Conservation (phyloP, 345 rosid species). For the Eutrema yunnanense region DNA sequence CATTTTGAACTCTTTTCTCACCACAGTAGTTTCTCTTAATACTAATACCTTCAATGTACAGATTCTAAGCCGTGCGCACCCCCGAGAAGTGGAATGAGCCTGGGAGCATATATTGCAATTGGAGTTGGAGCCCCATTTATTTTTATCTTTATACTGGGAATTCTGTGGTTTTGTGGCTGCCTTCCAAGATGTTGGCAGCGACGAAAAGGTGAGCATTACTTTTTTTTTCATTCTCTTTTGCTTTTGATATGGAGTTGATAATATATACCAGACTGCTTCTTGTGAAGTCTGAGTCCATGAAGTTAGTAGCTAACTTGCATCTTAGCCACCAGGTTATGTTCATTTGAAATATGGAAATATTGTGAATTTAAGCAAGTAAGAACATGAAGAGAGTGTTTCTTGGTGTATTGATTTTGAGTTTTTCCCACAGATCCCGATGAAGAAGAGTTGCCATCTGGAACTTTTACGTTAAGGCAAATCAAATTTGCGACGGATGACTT, state of each 20-base stretch:
- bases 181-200: slow-evolving; percentile 9
- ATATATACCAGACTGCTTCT: not conserved
- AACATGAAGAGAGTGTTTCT: not conserved
- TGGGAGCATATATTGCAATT: slow-evolving; percentile 11
- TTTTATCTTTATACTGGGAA: slow-evolving; percentile 29
- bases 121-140: slow-evolving; percentile 29
- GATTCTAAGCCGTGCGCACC: slow-evolving; percentile 25
- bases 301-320: not conserved
- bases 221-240: not conserved
- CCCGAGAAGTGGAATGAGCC: slow-evolving; percentile 6
- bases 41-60: slow-evolving; percentile 11
- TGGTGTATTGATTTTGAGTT: not conserved
- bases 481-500: slow-evolving; percentile 49
- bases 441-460: slow-evolving; percentile 38
- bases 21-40: not conserved
- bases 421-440: slow-evolving; percentile 24
- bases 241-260: not conserved
- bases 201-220: slow-evolving; percentile 19
- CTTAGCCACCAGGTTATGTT: not conserved
- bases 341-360: not conserved
- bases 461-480: slow-evolving; percentile 49
- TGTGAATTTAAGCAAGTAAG: not conserved
- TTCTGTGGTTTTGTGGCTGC: slow-evolving; percentile 44
- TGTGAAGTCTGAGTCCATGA: not conserved
- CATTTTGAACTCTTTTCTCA: slow-evolving; percentile 1